A percentile compares a stretch with the other conserved stretches of the same genome.
These are phyloP conservation scores for Leishmania gerbilli DNA, from an alignment of 208 protist species.

Conservation along the genomic window DNA sequence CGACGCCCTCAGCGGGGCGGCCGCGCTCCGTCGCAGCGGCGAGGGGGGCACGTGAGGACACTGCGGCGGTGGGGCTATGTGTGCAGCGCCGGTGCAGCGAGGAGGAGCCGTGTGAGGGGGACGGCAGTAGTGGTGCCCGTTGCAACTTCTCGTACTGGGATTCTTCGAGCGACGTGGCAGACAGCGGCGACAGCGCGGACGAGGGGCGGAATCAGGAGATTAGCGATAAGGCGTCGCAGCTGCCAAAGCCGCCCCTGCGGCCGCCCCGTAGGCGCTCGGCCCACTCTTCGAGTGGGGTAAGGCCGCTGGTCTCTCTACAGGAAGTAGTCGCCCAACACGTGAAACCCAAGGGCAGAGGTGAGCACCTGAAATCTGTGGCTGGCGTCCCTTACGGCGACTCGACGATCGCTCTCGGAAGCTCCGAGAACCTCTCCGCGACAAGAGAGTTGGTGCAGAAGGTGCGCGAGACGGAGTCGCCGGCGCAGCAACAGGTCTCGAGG, in stretches of 20 bases:
- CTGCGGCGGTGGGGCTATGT: background rate
- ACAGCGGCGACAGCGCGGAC: slow-evolving; percentile 1
- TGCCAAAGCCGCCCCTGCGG: background rate
- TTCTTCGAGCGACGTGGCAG: slow-evolving; percentile 1
- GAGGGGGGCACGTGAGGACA: background rate
- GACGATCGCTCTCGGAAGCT: background rate
- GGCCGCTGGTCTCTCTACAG: slow-evolving; percentile 4
- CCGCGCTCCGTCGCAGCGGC: too few species aligned
- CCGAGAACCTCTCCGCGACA: background rate
- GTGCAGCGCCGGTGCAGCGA: background rate
- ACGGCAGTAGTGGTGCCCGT: background rate
- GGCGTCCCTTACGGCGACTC: background rate
- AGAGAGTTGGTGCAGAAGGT: background rate
- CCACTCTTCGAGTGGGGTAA: background rate
- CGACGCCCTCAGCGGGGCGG: background rate
- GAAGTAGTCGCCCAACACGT: background rate
- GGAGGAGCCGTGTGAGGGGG: slow-evolving; percentile 6
- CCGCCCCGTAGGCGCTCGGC: background rate
- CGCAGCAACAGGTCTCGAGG: background rate
- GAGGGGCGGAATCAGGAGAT: background rate
- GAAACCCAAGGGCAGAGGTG: background rate
- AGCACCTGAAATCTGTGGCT: slow-evolving; percentile 3
- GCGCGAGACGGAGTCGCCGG: background rate
- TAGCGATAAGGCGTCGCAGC: background rate
- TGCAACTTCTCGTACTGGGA: slow-evolving; percentile 30